These are phyloP conservation scores for Cladophialophora carrionii DNA, from an alignment of 2,329 filamentous ascomycete species.

Conservation along the genomic window DNA sequence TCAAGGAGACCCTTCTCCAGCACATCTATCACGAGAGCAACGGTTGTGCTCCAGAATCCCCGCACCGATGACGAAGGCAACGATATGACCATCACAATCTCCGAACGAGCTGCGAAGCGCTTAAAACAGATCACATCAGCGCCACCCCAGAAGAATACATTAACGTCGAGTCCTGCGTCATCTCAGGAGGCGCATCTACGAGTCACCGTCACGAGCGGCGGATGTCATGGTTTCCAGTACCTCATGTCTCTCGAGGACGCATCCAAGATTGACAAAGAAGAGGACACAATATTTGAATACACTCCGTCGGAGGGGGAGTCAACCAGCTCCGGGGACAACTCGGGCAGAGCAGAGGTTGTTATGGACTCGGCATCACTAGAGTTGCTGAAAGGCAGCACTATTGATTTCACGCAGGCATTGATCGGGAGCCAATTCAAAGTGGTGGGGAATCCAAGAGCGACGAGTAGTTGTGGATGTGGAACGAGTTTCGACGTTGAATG, in stretches of 20 bases:
- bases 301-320: conserved; percentile 57
- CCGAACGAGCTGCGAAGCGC: conserved; percentile 77
- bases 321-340: conserved; percentile 15
- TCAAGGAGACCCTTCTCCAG: conserved; percentile 42
- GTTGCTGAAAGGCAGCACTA: conserved; percentile 86
- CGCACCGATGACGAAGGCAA: conserved; percentile 80
- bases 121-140: conserved; percentile 75
- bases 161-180: conserved; percentile 44
- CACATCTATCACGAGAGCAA: conserved; percentile 43
- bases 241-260: conserved; percentile 77
- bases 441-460: conserved; percentile 86
- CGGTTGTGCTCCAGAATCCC: conserved; percentile 65
- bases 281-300: conserved; percentile 78
- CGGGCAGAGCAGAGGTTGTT: conserved; percentile 72
- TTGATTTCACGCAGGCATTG: conserved; percentile 95
- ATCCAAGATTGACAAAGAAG: conserved; percentile 65
- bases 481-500: conserved; percentile 94
- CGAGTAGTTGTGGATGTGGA: conserved; percentile 94
- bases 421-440: conserved; percentile 97
- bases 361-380: conserved; percentile 87
- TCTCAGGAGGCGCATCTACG: conserved; percentile 73
- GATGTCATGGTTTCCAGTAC: conserved; percentile 98
- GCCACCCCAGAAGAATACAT: conserved; percentile 52
- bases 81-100: conserved; percentile 82
- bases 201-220: conserved; percentile 87